Evolutionary conservation across 306 rosid species (phyloP), one percentile per base, ranked within the genome.

Genomic region (Prunus mume): DNA sequence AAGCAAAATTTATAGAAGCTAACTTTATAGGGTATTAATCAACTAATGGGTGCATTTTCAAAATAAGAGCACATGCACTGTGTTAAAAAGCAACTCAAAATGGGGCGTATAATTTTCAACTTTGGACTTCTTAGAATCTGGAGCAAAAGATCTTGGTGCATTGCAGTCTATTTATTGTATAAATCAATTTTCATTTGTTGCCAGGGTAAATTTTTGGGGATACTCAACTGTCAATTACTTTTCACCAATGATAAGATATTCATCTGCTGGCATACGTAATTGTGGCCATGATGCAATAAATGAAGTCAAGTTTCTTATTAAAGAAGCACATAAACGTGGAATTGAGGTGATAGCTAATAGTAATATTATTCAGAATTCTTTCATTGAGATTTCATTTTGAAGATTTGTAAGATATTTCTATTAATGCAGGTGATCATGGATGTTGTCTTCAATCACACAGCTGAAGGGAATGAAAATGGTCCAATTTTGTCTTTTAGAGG

Each of bases 391-490:
- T 67, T 49, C 9, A 34, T 27, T 28, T 68, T 74, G 38, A 17
- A 41, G 69, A 47, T 69, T 70, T 79, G 65, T 47, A 63, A 81
- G 32, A 57, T 75, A 55, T 57, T 77, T 85, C 68, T 69, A 58
- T 78, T 75, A 71, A 62, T 81, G 76, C 90, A 95, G 99, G 99
- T 95, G 83, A 68, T 95, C 87, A 88, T 95, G 99, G 99, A 95
- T 83, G 97, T 95, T 25, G 97, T 95, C 76, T 95, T 95, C 84
- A 95, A 95, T 88, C 99, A 95, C 84, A 95, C 99, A 71, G 99
- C 99, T 45, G 99, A 95, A 87, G 97, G 97, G 84, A 95, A 95
- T 88, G 97, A 92, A 88, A 87, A 90, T 68, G 96, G 99, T 75
- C 99, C 97, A 11, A 70, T 84, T 65, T 76, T 95, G 76, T 95